Percentiles rank a stretch among this genome's conserved stretches.
Evolutionary conservation across 1,139 yeast genomes (phyloP).

Genomic region (Magnusiomyces sp.): DNA sequence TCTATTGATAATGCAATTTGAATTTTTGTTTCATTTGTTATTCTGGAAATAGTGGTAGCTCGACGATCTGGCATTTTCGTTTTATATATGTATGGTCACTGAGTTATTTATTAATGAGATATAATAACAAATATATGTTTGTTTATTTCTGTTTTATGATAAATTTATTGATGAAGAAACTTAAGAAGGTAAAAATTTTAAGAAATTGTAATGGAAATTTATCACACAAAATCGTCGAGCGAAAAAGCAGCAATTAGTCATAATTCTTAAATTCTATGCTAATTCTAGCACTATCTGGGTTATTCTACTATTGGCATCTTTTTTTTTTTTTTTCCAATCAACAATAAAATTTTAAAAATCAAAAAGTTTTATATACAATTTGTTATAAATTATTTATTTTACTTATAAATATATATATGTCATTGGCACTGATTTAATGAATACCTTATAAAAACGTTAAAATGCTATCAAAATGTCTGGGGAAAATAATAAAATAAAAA

Average conservation of each 20-base stretch:
- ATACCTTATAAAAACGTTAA: background rate
- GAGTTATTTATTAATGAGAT: background rate
- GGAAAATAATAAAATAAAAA: no score
- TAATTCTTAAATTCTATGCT: no score
- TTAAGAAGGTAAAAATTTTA: background rate
- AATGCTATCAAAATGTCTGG: no score
- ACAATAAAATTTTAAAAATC: background rate
- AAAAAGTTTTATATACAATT: background rate
- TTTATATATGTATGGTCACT: background rate
- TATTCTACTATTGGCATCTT: no score
- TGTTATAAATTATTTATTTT: background rate
- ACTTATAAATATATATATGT: background rate
- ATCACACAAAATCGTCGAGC: no score
- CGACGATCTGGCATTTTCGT: slow-evolving; percentile 20
- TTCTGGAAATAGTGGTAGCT: slow-evolving; percentile 53
- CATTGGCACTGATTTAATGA: background rate
- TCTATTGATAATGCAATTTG: slow-evolving; percentile 77
- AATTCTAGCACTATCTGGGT: no score
- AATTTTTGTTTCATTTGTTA: slow-evolving; percentile 89
- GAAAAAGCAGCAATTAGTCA: no score
- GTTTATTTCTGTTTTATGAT: background rate
- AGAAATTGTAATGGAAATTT: no score
- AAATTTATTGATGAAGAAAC: background rate
- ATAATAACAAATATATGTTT: background rate
- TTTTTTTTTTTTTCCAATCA: background rate